phyloP scores from a whole-genome alignment of 2,329 filamentous ascomycete genomes.

The Bipolaris oryzae region DNA sequence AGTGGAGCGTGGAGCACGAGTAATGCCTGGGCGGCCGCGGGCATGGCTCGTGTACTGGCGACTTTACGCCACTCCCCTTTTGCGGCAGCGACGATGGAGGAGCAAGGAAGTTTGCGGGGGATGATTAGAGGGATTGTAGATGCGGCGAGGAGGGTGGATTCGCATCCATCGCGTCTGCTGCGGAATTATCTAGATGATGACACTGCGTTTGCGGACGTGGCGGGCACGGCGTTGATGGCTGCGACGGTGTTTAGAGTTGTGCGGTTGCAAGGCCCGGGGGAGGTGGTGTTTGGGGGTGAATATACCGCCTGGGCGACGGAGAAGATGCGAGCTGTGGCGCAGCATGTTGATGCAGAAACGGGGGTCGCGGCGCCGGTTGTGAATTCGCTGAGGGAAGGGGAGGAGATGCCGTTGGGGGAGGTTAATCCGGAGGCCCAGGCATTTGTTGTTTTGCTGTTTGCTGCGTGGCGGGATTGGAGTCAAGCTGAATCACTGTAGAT shows the following conservation, averaged over 20 bases:
- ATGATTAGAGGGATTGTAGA: constrained; percentile 49
- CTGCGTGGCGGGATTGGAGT: constrained; percentile 51
- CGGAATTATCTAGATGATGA: constrained; percentile 56
- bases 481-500: background rate
- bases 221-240: constrained; percentile 56
- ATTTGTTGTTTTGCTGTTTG: constrained; percentile 53
- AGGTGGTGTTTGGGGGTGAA: constrained; percentile 38
- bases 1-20: constrained; percentile 55
- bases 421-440: constrained; percentile 53
- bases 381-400: constrained; percentile 50
- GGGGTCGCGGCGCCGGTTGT: constrained; percentile 52
- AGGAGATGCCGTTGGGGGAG: constrained; percentile 31
- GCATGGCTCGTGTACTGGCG: constrained; percentile 55
- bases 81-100: constrained; percentile 8
- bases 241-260: constrained; percentile 55
- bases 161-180: constrained; percentile 49
- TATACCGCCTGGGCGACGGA: constrained; percentile 53
- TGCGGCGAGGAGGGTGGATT: constrained; percentile 43
- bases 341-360: constrained; percentile 41
- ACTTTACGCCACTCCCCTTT: constrained; percentile 48
- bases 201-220: constrained; percentile 56
- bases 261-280: constrained; percentile 9
- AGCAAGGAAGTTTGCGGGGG: constrained; percentile 41
- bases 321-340: constrained; percentile 48
- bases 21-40: constrained; percentile 57